phyloP scores from a whole-genome alignment of 2,329 filamentous ascomycete genomes.

The Pochonia chlamydosporia region DNA sequence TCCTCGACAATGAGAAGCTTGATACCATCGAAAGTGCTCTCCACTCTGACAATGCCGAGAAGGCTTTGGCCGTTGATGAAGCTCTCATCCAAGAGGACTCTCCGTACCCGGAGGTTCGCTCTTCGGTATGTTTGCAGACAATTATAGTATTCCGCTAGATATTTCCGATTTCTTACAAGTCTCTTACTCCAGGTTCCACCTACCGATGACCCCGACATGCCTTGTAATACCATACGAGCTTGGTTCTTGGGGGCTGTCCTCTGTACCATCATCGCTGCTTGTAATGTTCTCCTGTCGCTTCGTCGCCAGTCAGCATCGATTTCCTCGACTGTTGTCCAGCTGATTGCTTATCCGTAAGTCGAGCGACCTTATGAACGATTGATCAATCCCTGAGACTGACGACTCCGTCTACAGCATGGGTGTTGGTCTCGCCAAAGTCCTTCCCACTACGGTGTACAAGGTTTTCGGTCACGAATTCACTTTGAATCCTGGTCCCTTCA shows the following conservation, averaged over 20 bases:
- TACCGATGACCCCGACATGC: constrained; percentile 42
- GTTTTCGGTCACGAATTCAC: constrained; percentile 24
- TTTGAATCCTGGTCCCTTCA: constrained; percentile 35
- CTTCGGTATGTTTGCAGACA: too few relatives aligned
- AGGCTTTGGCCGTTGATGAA: constrained; percentile 37
- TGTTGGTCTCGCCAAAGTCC: constrained; percentile 20
- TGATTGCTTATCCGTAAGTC: constrained; percentile 42
- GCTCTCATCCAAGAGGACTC: constrained; percentile 47
- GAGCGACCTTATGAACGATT: too few relatives aligned
- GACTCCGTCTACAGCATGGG: constrained; percentile 15
- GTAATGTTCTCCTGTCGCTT: constrained; percentile 47
- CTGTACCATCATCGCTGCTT: constrained; percentile 48
- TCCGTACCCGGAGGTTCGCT: constrained; percentile 20
- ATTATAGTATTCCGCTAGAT: too few relatives aligned
- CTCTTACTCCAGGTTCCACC: constrained; percentile 17
- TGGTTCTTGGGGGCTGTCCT: constrained; percentile 53
- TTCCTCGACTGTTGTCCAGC: constrained; percentile 48
- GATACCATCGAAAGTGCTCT: constrained; percentile 43
- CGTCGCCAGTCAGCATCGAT: constrained; percentile 45
- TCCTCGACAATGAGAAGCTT: constrained; percentile 45
- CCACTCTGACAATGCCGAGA: constrained; percentile 35
- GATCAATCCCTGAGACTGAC: background rate
- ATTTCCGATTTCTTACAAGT: too few relatives aligned
- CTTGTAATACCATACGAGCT: constrained; percentile 52
- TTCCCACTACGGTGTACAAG: constrained; percentile 23